Base-by-base conservation (phyloP, 192 early-diverging fungal genomes). In the Backusella tuberculispora region DNA sequence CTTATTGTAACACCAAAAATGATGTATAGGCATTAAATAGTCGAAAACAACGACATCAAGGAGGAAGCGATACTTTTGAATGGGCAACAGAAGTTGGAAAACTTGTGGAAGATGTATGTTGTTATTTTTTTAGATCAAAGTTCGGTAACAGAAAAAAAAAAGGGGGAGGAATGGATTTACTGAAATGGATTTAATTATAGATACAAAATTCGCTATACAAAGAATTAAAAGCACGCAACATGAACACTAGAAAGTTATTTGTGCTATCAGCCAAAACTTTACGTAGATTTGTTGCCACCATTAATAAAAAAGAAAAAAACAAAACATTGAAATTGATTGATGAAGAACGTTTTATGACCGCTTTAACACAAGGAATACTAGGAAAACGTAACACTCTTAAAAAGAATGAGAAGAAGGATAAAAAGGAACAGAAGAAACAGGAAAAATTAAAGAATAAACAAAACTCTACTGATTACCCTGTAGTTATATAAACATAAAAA, bases 191-290 rank as follows among this genome's bases (percentile, higher is more conserved):
- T 8, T 19, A 53, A 65, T 38, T 6, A 65, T 65, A 40, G 34
- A 38, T 45, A 69, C 53, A 66, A 69, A 43, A 73, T 43, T 45
- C 63, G 78, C 21, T 66, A 48, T 15, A 74, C 67, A 13, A 70
- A 71, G 37, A 53, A 40, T 24, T 68, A 77, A 60, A 47, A 77
- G 12, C 71, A 78, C 40, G 72, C 45, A 72, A 71, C n/a, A 66
- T 82, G 6, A 74, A 67, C 37, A 71, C 74, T 12, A 15, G 42
- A 26, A 68, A 71, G 12, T 45, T 82, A 41, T 82, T 82, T 63
- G 72, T 76, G 21, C 10, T 82, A 26, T 82, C 81, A 40, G 81
- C 77, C 1, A 76, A 60, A 70, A 78, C 44, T 47, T 65, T 82
- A 14, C 71, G 78, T 37, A 64, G 73, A 45, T 76, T 82, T 60